phyloP scores from a whole-genome alignment of 345 rosid species.

The Rhizophora mangle region DNA sequence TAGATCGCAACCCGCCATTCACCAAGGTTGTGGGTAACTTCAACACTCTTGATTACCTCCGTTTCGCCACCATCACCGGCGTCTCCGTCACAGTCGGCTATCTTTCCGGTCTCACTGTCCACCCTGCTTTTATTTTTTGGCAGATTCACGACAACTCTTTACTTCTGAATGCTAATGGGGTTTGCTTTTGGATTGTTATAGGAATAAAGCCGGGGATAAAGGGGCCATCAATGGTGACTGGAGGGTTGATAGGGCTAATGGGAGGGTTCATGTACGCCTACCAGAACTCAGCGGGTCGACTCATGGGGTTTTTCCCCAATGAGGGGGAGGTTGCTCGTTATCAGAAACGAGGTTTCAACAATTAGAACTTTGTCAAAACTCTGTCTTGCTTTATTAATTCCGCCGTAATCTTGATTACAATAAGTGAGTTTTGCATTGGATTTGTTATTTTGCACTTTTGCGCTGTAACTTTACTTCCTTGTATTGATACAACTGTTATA shows the following conservation, averaged over 20 bases:
- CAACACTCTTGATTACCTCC: slow-evolving; percentile 73
- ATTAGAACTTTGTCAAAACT: background rate
- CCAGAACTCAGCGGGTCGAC: slow-evolving; percentile 92
- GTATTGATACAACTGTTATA: too few species aligned
- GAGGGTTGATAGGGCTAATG: slow-evolving; percentile 92
- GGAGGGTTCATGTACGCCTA: slow-evolving; percentile 99
- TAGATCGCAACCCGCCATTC: slow-evolving; percentile 86
- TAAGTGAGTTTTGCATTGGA: background rate
- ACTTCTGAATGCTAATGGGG: background rate
- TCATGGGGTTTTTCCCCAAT: slow-evolving; percentile 40
- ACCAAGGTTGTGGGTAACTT: slow-evolving; percentile 81
- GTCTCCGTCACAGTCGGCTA: slow-evolving; percentile 95
- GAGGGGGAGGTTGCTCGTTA: slow-evolving; percentile 1
- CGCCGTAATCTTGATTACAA: background rate
- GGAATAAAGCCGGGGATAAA: slow-evolving; percentile 87
- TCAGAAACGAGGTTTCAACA: slow-evolving; percentile 1
- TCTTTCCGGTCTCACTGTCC: background rate
- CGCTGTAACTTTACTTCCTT: too few species aligned
- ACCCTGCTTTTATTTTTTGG: background rate
- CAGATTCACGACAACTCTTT: background rate
- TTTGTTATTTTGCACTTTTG: background rate
- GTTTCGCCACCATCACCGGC: slow-evolving; percentile 70
- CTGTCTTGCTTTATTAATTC: background rate
- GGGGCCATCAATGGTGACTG: slow-evolving; percentile 98
- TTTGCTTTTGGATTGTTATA: slow-evolving; percentile 12